Conservation (phyloP, 2,329 filamentous ascomycete species). For the Curvularia hawaiiensis region DNA sequence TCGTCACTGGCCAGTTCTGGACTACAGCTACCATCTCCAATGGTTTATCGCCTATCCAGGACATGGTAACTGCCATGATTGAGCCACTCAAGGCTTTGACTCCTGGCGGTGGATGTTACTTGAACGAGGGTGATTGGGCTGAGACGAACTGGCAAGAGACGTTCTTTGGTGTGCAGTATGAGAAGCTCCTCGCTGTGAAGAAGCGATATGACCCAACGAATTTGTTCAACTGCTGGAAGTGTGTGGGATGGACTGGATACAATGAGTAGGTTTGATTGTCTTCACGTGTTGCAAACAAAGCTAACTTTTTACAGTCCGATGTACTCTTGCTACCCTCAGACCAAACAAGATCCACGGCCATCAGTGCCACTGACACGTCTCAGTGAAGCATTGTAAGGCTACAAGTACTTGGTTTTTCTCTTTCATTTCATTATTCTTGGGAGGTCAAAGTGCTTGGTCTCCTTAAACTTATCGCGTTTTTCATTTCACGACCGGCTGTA, state of each 20-base stretch:
- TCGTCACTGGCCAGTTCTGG: slow-evolving; percentile 43
- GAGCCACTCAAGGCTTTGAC: slow-evolving; percentile 42
- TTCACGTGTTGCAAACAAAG: background rate
- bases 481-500: background rate
- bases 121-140: slow-evolving; percentile 45
- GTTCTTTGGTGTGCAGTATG: slow-evolving; percentile 44
- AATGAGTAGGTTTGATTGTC: slow-evolving; percentile 33
- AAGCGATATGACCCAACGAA: slow-evolving; percentile 37
- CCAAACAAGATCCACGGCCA: slow-evolving; percentile 24
- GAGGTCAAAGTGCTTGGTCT: background rate
- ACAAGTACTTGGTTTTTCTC: background rate
- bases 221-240: slow-evolving; percentile 47
- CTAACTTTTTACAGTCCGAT: slow-evolving; percentile 28
- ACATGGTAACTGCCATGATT: slow-evolving; percentile 38
- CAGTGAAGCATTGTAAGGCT: background rate
- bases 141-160: slow-evolving; percentile 44
- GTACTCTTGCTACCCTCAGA: slow-evolving; percentile 40
- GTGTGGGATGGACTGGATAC: slow-evolving; percentile 44
- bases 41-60: slow-evolving; percentile 33
- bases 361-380: slow-evolving; percentile 31
- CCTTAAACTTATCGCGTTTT: background rate
- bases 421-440: background rate
- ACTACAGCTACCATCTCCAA: slow-evolving; percentile 25
- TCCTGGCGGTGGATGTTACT: slow-evolving; percentile 44
- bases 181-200: slow-evolving; percentile 34